Evolutionary conservation across 2,329 filamentous ascomycete genomes (phyloP), one percentile per base, ranked within the genome.

Genomic region (Apiospora phragmitis): DNA sequence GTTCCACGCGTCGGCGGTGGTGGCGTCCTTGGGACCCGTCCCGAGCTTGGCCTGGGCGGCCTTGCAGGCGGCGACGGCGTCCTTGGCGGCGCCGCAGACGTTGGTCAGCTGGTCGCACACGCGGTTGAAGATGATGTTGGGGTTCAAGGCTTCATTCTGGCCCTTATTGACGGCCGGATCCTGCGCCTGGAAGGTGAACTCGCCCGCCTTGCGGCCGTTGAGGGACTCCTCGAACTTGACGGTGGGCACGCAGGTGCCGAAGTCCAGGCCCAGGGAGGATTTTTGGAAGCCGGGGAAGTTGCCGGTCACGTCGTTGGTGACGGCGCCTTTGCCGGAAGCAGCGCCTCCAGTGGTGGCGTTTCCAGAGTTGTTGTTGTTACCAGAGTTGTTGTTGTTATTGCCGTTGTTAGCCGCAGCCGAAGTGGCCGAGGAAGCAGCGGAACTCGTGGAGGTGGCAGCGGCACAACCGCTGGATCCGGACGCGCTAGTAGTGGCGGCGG

Each of bases 111-210:
- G 89, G 80, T 93, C 90, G 80, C 89, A 90, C 79, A 93, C 89
- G 72, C 90, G 87, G 85, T 91, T 92, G 79, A 90, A 91, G 84
- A 93, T 93, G 84, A 93, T 93, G 83, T 89, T 88, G 70, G 90
- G 90, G 87, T 93, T 92, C 65, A 92, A 84, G 11, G 90, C 90
- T 78, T 92, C 91, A 76, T 89, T 81, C 80, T 93, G 90, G 68
- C 88, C 88, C 77, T 89, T 83, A 73, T 88, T 86, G 71, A 91
- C 86, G 24, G 88, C 81, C 11, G 88, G 82, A 78, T 93, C 91
- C 66, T 86, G 86, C 68, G 91, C 87, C 80, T 91, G 89, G 87
- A 93, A 93, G 68, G 91, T 92, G 80, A 87, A 89, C 80, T 92
- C 90, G 70, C 83, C 84, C 26, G 84, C 84, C 16, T 84, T 81